Evolutionary conservation across 1,284 basidiomycete species (phyloP).

Genomic region (Polyporus tsugae): DNA sequence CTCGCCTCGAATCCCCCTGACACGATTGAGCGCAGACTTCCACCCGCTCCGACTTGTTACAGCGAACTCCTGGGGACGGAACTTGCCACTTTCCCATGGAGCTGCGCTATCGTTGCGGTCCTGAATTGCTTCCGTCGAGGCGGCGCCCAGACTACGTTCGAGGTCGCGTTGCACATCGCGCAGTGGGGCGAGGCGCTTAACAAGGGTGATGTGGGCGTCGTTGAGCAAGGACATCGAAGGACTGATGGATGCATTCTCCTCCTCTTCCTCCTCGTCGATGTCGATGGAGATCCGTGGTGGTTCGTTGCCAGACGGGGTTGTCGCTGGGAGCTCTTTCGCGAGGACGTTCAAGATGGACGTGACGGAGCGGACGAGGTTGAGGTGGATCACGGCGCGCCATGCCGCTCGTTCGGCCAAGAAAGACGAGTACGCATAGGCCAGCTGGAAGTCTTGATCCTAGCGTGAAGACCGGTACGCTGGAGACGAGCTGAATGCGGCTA

Average conservation of each 20-base stretch:
- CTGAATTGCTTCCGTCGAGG: slow-evolving; percentile 27
- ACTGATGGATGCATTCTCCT: slow-evolving; percentile 16
- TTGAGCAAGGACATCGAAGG: slow-evolving; percentile 39
- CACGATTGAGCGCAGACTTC: slow-evolving; percentile 35
- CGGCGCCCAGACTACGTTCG: slow-evolving; percentile 54
- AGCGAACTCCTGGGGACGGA: slow-evolving; percentile 34
- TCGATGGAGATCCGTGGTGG: slow-evolving; percentile 6
- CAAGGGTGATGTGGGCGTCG: slow-evolving; percentile 53
- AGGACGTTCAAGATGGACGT: slow-evolving; percentile 61
- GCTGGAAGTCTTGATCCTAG: slow-evolving; percentile 46
- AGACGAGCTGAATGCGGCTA: slow-evolving; percentile 15
- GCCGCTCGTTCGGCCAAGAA: slow-evolving; percentile 64
- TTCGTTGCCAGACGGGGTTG: slow-evolving; percentile 6
- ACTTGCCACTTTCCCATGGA: slow-evolving; percentile 26
- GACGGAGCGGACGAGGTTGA: slow-evolving; percentile 69
- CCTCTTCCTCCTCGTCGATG: slow-evolving; percentile 25
- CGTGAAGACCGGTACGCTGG: neutral
- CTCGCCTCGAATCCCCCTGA: slow-evolving; percentile 22
- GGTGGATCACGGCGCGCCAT: slow-evolving; percentile 69
- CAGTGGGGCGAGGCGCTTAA: slow-evolving; percentile 57
- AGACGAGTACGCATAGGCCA: slow-evolving; percentile 51
- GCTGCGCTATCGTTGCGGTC: slow-evolving; percentile 23
- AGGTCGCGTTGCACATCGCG: slow-evolving; percentile 59
- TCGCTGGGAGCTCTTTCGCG: slow-evolving; percentile 47
- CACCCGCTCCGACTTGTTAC: slow-evolving; percentile 38